Evolutionary conservation across 768 basidiomycete species (phyloP), one percentile per base, ranked within the genome.

Genomic region (Exsudoporus frostii): DNA sequence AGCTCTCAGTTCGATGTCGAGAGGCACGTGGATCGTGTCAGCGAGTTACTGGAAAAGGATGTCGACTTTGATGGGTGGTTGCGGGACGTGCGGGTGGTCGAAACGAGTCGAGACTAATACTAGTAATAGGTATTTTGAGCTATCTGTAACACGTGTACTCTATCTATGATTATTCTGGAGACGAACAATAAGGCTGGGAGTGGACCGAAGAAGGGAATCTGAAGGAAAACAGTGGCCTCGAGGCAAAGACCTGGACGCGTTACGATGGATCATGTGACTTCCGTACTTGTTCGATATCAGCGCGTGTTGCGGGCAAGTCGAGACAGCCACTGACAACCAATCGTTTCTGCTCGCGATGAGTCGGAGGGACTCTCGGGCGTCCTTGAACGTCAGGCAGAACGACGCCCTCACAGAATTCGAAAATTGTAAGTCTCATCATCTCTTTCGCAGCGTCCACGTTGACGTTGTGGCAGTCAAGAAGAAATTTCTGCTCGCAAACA

Each of bases 401-500:
- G 90, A 91, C 71, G 85, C 89, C 43, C 75, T 92, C 39, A 79
- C 85, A 55, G 90, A 92, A 65, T 91, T 90, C 62, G 90, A 92
- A 73, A 87, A 81, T 64, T 90, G 90, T 92, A 70, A 63, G 89
- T 54, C 43, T 58, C 56, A 42, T 45, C 45, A 49, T 55, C 42
- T 47, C 55, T 36, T 47, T 34, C 11, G 15, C 19, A 48, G 19
- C 27, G 6, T 38, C 32, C 11, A 19, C 6, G 36, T 51, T 66
- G 44, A 67, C 57, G 19, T 45, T 32, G 64, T 77, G 70, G 70
- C 67, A 92, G 90, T 92, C 77, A 92, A 92, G 84, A 90, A 90
- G 84, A 92, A 90, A 74, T 92, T 91, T 64, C 77, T 92, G 20
- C 84, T 91, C 54, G 89, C 90, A 53, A 92, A 92, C 74, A 92